Base-by-base conservation (phyloP, 306 rosid species). In the Cajanus cajan region DNA sequence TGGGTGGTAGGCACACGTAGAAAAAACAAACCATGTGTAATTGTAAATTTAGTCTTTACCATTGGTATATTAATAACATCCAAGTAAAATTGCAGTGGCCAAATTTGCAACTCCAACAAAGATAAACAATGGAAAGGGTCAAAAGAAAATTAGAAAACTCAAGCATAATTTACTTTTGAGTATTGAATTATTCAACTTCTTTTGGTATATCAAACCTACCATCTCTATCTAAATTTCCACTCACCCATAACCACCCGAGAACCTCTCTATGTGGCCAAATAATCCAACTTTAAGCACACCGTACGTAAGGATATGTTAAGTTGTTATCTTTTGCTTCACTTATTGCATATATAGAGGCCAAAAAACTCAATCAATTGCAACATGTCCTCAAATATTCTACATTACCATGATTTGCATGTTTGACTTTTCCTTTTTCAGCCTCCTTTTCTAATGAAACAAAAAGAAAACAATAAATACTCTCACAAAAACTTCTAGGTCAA, bases 141-240 rank as follows among this genome's bases (percentile, higher is more conserved):
- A 34, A 33, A 62, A 15, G 0, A 5, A 47, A 63, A 48, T 64
- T 48, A 33, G n/a, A 62, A 74, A 52, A 54, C 7, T 62, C 4
- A 10, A 62, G 36, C 14, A 33, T 62, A 63, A 0, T 28, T 61
- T 75, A 31, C 4, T 40, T 39, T 22, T 75, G 61, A 31, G 21
- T 44, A 12, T 18, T 28, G 12, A 4, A 43, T 11, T 24, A 28
- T 75, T 75, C 47, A 28, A 31, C 61, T 75, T 19, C 28, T 62
- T 31, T 61, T 61, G 80, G 72, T 62, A 47, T 18, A 76, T 76
- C 72, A 31, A 76, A 47, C 73, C 52, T 64, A 34, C 52, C 24
- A 34, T 18, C 24, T 63, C 36, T 18, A 36, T 45, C 72, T 62
- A 62, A 45, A 62, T 43, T 62, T 45, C 63, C 22, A 33, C 39